Evolutionary conservation across 345 rosid genomes (phyloP).

Genomic region (Eucalyptus regnans): DNA sequence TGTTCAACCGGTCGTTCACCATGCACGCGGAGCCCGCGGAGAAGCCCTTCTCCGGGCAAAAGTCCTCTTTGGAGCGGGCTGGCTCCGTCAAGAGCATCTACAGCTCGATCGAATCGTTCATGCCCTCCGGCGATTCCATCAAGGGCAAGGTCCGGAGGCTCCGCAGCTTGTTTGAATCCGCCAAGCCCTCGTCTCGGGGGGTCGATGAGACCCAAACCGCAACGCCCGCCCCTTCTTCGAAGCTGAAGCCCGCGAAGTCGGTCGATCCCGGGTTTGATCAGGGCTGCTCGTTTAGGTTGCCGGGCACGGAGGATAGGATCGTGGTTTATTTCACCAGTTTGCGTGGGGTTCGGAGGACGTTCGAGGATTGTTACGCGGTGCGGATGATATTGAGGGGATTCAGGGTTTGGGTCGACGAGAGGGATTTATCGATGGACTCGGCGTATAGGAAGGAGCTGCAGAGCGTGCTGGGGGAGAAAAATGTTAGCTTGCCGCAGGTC

Average conservation of each 20-base stretch:
- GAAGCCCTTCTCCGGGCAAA: not conserved
- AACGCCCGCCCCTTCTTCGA: not conserved
- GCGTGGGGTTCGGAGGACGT: constrained; percentile 77
- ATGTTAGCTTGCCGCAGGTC: constrained; percentile 65
- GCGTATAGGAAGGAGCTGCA: constrained; percentile 71
- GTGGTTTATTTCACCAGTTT: constrained; percentile 83
- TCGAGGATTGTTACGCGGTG: constrained; percentile 88
- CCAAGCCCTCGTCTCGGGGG: not conserved
- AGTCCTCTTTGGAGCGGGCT: constrained; percentile 34
- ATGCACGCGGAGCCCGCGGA: not conserved
- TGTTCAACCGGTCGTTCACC: not conserved
- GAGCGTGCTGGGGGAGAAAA: constrained; percentile 41
- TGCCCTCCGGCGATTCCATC: not conserved
- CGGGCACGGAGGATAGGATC: constrained; percentile 84
- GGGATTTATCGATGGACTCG: constrained; percentile 85
- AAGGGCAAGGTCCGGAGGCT: constrained; percentile 5
- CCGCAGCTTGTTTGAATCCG: not conserved
- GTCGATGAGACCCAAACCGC: not conserved
- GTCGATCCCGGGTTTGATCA: not conserved
- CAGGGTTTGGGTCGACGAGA: constrained; percentile 81
- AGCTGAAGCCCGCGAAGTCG: constrained; percentile 12
- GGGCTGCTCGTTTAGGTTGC: constrained; percentile 25
- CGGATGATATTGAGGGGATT: constrained; percentile 85
- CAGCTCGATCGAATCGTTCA: not conserved
- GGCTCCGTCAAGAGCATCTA: constrained; percentile 31